Evolutionary conservation across 441 rosid genomes (phyloP), one percentile per base, ranked within the genome.

Genomic region (Aquilaria agallochum): DNA sequence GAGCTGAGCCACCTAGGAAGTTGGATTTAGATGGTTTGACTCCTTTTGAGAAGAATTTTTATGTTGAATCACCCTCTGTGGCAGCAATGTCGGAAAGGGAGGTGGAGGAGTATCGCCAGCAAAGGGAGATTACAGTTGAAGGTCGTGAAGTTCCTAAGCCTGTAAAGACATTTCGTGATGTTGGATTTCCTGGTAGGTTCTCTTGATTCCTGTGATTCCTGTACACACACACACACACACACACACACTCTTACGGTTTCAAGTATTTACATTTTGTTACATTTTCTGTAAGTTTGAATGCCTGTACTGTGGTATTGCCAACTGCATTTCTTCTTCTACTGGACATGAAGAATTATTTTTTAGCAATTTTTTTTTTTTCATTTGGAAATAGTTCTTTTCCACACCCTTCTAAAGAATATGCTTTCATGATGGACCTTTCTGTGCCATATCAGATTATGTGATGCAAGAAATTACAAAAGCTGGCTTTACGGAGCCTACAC

Each of bases 131-230:
- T 42, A 87, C 97, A 3, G 93, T 93, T 45, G 97, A 90, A 72
- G 98, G 97, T 14, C 81, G 80, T 15, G 95, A 90, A 81, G 72
- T 93, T 74, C 98, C 98, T 2, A 93, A 87, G 71, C 97, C 98
- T 34, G 89, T 93, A 58, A 88, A 85, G 73, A 78, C 56, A 57
- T 93, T 93, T 53, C 63, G 66, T 11, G 95, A 93, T 64, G 76
- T 81, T 44, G 96, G 98, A 36, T 88, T 90, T 80, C 98, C 98
- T n/a, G 97, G 98, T 90, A 72, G 53, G 33, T 45, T 52, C 30
- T 66, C 36, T 31, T 72, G 14, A 27, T 59, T 62, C 50, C 49
- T 60, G 42, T 15, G 40, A 14, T 20, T 20, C 27, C 27, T 20
- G 27, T 20, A 20, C 27, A 20, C 27, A 20, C 27, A 20, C 27